Percentiles rank a stretch among this genome's conserved stretches.
phyloP scores from a whole-genome alignment of 2,329 filamentous ascomycete species.

The Paecilomyces niveus region DNA sequence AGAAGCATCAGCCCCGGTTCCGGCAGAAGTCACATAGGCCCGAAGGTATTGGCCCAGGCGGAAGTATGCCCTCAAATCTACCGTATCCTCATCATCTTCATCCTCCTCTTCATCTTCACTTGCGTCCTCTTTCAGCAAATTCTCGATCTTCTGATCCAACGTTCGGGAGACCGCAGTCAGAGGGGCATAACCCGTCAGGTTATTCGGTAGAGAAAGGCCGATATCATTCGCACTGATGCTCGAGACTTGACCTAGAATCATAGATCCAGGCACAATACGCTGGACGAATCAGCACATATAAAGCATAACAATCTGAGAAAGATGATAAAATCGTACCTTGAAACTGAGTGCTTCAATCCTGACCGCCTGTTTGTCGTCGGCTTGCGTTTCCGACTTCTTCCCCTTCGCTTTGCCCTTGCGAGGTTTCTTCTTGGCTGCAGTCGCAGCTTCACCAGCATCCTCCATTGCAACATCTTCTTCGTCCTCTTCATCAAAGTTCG shows the following conservation, averaged over 20 bases:
- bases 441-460: constrained; percentile 34
- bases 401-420: constrained; percentile 40
- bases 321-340: constrained; percentile 55
- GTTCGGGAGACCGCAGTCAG: constrained; percentile 84
- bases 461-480: constrained; percentile 49
- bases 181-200: constrained; percentile 80
- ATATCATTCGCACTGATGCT: constrained; percentile 75
- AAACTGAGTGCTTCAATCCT: constrained; percentile 83
- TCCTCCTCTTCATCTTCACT: constrained; percentile 48
- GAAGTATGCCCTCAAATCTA: constrained; percentile 72
- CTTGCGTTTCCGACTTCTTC: constrained; percentile 46
- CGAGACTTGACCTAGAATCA: constrained; percentile 80
- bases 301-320: not conserved
- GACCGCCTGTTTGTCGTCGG: constrained; percentile 47
- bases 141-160: constrained; percentile 69
- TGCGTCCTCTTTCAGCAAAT: constrained; percentile 53
- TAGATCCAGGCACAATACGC: constrained; percentile 76
- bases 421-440: constrained; percentile 31
- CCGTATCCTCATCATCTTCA: constrained; percentile 47
- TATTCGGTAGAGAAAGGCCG: constrained; percentile 81
- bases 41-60: constrained; percentile 80
- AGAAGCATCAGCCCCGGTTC: constrained; percentile 47
- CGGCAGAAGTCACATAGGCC: constrained; percentile 72
- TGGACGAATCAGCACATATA: constrained; percentile 37
- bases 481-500: constrained; percentile 44